These are phyloP conservation scores for Lentinula detonsa DNA, from an alignment of 768 basidiomycete species.

Conservation along the genomic window DNA sequence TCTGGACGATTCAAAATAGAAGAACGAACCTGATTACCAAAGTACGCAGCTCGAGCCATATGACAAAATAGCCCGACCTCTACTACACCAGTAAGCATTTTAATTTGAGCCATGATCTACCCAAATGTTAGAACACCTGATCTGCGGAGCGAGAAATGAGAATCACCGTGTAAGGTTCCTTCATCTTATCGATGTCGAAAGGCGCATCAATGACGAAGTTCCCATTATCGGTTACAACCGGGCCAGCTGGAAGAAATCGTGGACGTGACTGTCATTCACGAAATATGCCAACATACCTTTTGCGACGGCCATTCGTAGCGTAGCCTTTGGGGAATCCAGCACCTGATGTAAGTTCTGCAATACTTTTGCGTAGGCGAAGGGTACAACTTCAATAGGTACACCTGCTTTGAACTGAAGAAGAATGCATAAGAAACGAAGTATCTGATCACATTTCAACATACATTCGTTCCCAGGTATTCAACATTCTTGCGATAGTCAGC, in stretches of 20 bases:
- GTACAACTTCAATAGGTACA: constrained; percentile 94
- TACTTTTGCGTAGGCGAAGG: constrained; percentile 91
- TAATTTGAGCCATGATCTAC: constrained; percentile 75
- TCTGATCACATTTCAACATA: constrained; percentile 31
- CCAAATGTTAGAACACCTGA: background rate
- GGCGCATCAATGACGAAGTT: constrained; percentile 98
- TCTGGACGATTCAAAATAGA: background rate
- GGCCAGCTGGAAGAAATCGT: constrained; percentile 57
- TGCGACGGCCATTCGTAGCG: constrained; percentile 89
- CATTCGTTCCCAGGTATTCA: constrained; percentile 71
- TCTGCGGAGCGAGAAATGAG: background rate
- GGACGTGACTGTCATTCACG: background rate
- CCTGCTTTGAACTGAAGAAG: constrained; percentile 68
- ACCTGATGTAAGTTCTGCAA: constrained; percentile 59
- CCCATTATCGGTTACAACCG: constrained; percentile 94
- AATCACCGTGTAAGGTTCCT: constrained; percentile 56
- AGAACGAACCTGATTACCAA: constrained; percentile 69
- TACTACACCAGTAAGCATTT: constrained; percentile 96
- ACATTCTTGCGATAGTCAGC: constrained; percentile 97
- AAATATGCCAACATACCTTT: constrained; percentile 36
- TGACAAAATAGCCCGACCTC: constrained; percentile 97
- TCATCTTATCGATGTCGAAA: constrained; percentile 65
- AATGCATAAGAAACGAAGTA: background rate
- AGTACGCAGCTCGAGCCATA: constrained; percentile 95
- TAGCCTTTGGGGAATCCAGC: constrained; percentile 63